These are phyloP conservation scores for Aureobasidium sp. DNA, from an alignment of 2,329 filamentous ascomycete genomes.

Conservation along the genomic window DNA sequence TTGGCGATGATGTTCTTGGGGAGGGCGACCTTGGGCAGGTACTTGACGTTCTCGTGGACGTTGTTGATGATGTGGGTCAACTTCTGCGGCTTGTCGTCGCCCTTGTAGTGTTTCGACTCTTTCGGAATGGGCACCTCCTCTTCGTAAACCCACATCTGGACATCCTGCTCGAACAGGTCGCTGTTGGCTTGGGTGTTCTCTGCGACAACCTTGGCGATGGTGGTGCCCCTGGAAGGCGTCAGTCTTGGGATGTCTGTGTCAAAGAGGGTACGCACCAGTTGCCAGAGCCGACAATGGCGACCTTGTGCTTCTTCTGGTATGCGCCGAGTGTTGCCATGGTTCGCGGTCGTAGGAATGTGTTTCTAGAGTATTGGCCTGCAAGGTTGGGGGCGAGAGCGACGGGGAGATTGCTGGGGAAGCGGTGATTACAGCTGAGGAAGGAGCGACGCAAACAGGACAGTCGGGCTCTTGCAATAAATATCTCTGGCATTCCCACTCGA, in stretches of 20 bases:
- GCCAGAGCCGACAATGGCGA: constrained; percentile 88
- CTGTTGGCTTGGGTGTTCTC: constrained; percentile 78
- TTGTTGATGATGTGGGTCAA: constrained; percentile 87
- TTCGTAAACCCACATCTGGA: constrained; percentile 99
- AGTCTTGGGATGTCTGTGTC: not conserved
- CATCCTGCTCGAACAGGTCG: constrained; percentile 75
- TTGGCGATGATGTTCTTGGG: constrained; percentile 80
- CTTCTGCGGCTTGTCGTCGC: constrained; percentile 65
- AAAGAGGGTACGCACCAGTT: constrained; percentile 61
- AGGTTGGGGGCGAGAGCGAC: not conserved
- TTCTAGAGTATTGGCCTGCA: not conserved
- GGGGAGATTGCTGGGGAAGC: constrained; percentile 9
- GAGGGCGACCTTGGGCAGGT: constrained; percentile 80
- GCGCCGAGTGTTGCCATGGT: constrained; percentile 44
- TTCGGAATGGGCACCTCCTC: constrained; percentile 73
- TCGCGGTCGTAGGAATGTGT: constrained; percentile 4
- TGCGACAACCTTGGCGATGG: constrained; percentile 92
- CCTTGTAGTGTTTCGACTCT: constrained; percentile 65
- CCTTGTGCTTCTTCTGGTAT: constrained; percentile 72
- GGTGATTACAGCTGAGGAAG: not conserved
- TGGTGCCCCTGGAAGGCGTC: constrained; percentile 65
- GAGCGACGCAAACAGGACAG: constrained; percentile 1
- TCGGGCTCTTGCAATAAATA: constrained; percentile 10
- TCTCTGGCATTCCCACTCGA: constrained; percentile 1
- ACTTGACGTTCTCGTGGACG: constrained; percentile 94